Evolutionary conservation across 805 yeast genomes (phyloP).

Genomic region (Hanseniaspora taiwanica): DNA sequence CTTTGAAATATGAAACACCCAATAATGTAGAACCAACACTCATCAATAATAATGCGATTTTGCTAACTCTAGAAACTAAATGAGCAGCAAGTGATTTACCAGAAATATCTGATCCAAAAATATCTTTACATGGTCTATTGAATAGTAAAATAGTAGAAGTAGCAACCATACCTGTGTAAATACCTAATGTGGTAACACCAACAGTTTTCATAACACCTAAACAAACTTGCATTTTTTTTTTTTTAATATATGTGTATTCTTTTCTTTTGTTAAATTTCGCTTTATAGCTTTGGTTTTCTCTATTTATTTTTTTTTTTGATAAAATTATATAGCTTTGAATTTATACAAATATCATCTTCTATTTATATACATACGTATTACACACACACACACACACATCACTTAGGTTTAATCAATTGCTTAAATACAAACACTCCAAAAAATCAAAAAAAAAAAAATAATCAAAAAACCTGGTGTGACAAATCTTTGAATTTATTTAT

Average conservation of each 20-base stretch:
- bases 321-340: no score
- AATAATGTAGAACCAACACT: conserved; percentile 38
- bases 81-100: conserved; percentile 11
- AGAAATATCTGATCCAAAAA: conserved; percentile 9
- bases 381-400: no score
- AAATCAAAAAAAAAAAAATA: no score
- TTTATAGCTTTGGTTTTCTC: not conserved
- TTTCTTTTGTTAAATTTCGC: not conserved
- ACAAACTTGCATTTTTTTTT: conserved; percentile 35
- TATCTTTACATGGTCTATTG: conserved; percentile 15
- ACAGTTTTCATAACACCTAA: conserved; percentile 44
- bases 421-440: no score
- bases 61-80: conserved; percentile 12
- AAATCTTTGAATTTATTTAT: no score
- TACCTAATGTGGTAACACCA: conserved; percentile 58
- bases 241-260: not conserved
- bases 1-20: conserved; percentile 39
- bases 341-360: no score
- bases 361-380: no score
- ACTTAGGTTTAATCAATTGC: no score
- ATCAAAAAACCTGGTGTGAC: no score
- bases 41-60: conserved; percentile 27
- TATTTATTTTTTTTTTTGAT: no score
- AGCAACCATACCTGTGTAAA: conserved; percentile 35
- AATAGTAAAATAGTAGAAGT: conserved; percentile 24